Conservation (phyloP, 1,139 yeast species). For the Oligophagozyma castellii region DNA sequence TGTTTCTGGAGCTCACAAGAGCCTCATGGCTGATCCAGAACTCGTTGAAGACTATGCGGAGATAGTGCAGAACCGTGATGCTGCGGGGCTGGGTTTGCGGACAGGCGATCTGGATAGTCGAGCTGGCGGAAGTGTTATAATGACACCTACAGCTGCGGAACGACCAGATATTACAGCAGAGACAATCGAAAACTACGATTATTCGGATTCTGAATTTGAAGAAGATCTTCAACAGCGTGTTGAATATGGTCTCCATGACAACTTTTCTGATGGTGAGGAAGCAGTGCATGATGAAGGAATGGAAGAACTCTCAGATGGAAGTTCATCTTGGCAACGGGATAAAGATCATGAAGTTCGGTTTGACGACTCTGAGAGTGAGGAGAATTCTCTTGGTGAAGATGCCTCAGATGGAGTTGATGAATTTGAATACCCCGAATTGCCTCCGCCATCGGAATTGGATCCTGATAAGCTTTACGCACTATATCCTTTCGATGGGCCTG, state of each 20-base stretch:
- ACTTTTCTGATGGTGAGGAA: slow-evolving; percentile 4
- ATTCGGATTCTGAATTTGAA: slow-evolving; percentile 25
- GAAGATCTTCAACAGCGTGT: slow-evolving; percentile 22
- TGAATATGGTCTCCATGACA: slow-evolving; percentile 5
- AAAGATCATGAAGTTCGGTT: slow-evolving; percentile 1
- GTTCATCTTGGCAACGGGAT: slow-evolving; percentile 4
- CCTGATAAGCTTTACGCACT: slow-evolving; percentile 78
- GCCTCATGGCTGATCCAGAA: slow-evolving; percentile 19
- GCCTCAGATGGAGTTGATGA: slow-evolving; percentile 13
- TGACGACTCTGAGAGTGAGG: slow-evolving; percentile 2
- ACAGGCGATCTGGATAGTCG: slow-evolving; percentile 17
- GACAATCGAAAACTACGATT: slow-evolving; percentile 17
- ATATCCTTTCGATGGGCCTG: slow-evolving; percentile 82
- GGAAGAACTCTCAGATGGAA: slow-evolving; percentile 3
- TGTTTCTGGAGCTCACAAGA: background rate
- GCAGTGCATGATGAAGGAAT: slow-evolving; percentile 2
- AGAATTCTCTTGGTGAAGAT: too few relatives aligned
- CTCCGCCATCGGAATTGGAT: slow-evolving; percentile 73
- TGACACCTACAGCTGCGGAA: slow-evolving; percentile 9
- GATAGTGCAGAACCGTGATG: slow-evolving; percentile 11
- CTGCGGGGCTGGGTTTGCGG: slow-evolving; percentile 2
- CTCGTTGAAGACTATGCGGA: slow-evolving; percentile 22
- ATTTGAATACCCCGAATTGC: slow-evolving; percentile 39
- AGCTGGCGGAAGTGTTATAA: slow-evolving; percentile 23
- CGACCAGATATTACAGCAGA: background rate